Conservation (phyloP, 2,329 filamentous ascomycete genomes). For the Colletotrichum tamarilloi region DNA sequence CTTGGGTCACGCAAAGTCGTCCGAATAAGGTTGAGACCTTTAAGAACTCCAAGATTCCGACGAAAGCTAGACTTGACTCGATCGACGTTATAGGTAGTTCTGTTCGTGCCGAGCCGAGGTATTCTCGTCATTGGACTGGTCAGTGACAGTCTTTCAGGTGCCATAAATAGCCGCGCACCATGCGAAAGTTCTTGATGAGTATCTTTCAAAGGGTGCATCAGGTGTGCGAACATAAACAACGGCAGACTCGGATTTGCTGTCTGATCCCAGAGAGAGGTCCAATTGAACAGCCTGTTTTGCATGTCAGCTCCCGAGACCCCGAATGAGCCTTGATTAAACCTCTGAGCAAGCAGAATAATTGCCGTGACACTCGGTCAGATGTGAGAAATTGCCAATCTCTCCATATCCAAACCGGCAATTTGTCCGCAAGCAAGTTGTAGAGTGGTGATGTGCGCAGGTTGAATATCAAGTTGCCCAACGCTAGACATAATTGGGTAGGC, state of each 20-base stretch:
- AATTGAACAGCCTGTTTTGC: not conserved
- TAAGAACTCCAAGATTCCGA: not conserved
- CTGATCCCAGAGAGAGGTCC: not conserved
- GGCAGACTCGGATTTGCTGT: not conserved
- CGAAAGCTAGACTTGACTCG: not conserved
- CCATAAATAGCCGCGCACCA: not conserved
- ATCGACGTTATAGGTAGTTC: not conserved
- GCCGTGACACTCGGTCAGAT: not conserved
- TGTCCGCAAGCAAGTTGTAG: not conserved
- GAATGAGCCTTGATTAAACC: not conserved
- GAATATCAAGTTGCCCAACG: not conserved
- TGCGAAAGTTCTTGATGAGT: not conserved
- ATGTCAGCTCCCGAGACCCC: not conserved
- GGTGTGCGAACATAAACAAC: not conserved
- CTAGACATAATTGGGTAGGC: not conserved
- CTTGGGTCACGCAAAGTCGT: conserved; percentile 10
- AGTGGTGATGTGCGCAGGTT: not conserved
- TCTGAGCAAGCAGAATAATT: not conserved
- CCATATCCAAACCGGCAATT: conserved; percentile 4
- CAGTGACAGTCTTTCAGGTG: too few species aligned
- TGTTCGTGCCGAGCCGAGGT: not conserved
- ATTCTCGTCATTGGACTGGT: not conserved
- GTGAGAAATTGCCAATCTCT: conserved; percentile 23
- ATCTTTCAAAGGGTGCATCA: not conserved
- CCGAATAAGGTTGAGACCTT: conserved; percentile 28